Conservation (phyloP, 2,329 filamentous ascomycete species). For the Acrodontium crateriforme region DNA sequence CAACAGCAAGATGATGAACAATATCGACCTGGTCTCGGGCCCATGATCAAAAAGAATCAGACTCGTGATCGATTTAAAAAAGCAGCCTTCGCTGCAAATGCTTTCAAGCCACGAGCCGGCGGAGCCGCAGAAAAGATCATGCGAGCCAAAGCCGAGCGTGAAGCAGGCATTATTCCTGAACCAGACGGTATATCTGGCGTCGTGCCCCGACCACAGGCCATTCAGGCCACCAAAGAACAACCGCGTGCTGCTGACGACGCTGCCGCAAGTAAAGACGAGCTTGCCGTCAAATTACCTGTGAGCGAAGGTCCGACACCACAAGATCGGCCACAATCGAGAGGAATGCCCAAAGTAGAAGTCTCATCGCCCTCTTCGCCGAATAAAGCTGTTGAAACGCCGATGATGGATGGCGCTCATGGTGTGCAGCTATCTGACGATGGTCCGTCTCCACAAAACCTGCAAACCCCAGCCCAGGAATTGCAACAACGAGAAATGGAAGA, state of each 20-base stretch:
- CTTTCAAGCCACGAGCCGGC: slow-evolving; percentile 77
- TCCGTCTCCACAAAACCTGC: slow-evolving; percentile 4
- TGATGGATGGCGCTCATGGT: slow-evolving; percentile 5
- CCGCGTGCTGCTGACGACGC: slow-evolving; percentile 2
- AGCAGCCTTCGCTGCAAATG: slow-evolving; percentile 56
- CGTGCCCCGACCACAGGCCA: slow-evolving; percentile 60
- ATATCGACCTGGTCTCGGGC: slow-evolving; percentile 64
- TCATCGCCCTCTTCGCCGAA: slow-evolving; percentile 17
- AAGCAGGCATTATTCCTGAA: slow-evolving; percentile 41
- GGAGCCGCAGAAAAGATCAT: slow-evolving; percentile 68
- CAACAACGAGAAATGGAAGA: slow-evolving; percentile 7
- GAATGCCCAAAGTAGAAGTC: slow-evolving; percentile 11
- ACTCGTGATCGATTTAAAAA: slow-evolving; percentile 64
- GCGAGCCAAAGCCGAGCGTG: slow-evolving; percentile 38
- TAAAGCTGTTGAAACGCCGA: not conserved
- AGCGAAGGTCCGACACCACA: not conserved
- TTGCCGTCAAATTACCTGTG: slow-evolving; percentile 6
- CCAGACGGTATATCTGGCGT: slow-evolving; percentile 85
- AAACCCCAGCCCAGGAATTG: slow-evolving; percentile 13
- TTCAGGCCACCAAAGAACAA: not conserved
- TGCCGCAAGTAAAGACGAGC: not conserved
- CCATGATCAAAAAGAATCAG: slow-evolving; percentile 76
- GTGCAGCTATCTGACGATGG: slow-evolving; percentile 14
- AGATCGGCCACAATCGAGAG: too few species aligned
- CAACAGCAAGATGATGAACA: slow-evolving; percentile 31